Evolutionary conservation across 257 asterid genomes (phyloP).

Genomic region (Solanum gracilifrons): DNA sequence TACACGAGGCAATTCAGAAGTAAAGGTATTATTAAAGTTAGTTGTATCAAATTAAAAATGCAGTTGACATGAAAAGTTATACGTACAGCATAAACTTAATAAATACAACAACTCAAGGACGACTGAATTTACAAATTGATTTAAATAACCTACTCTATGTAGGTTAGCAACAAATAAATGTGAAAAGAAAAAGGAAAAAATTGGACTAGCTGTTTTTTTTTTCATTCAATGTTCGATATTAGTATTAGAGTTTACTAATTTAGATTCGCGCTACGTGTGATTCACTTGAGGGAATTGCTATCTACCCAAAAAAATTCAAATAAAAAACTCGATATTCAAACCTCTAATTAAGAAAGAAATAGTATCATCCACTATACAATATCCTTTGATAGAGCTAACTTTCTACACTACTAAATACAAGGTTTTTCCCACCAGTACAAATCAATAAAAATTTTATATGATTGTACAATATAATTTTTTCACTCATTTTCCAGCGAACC

Average conservation of each 20-base stretch:
- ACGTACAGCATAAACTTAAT: background rate
- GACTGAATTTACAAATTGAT: background rate
- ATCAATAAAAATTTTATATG: no score
- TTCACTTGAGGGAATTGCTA: no score
- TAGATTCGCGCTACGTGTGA: fast-evolving
- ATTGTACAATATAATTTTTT: no score
- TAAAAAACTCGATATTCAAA: no score
- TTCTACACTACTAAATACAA: background rate
- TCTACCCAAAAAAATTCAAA: no score
- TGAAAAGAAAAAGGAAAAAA: background rate
- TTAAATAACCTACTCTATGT: background rate
- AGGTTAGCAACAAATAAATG: background rate
- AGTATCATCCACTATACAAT: background rate
- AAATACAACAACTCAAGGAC: background rate
- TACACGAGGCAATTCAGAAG: background rate
- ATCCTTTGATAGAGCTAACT: background rate
- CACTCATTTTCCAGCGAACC: background rate
- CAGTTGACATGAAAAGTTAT: background rate
- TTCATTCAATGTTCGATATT: no score
- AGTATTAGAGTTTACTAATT: background rate
- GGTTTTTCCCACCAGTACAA: no score
- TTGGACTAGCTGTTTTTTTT: background rate
- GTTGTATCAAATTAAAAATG: background rate
- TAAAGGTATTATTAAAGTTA: background rate
- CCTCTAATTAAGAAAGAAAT: no score